These are phyloP conservation scores for Magnaporthiopsis incrustans DNA, from an alignment of 2,329 filamentous ascomycete genomes.

Conservation along the genomic window DNA sequence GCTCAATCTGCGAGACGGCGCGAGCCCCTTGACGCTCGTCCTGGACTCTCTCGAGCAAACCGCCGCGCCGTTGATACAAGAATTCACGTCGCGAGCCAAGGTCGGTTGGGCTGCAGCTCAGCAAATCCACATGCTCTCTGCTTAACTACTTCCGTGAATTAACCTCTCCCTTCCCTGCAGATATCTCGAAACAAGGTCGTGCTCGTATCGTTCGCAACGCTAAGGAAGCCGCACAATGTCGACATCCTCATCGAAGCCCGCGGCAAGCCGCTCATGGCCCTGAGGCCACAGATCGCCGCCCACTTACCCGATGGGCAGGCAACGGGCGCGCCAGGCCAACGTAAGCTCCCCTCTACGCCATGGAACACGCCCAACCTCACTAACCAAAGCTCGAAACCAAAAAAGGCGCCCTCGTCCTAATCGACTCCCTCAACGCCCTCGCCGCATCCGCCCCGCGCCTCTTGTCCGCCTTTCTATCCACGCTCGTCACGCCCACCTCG, in stretches of 20 bases:
- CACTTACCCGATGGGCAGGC: slow-evolving; percentile 31
- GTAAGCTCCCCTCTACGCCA: too few relatives aligned
- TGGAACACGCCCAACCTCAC: not conserved
- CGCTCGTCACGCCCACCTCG: slow-evolving; percentile 54
- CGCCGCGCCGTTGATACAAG: slow-evolving; percentile 58
- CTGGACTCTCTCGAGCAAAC: slow-evolving; percentile 81
- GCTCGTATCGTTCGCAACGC: slow-evolving; percentile 70
- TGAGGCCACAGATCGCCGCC: slow-evolving; percentile 52
- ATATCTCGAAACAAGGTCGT: slow-evolving; percentile 61
- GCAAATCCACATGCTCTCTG: too few relatives aligned
- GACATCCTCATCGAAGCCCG: slow-evolving; percentile 61
- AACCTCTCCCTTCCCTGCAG: slow-evolving; percentile 24
- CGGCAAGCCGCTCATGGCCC: slow-evolving; percentile 45
- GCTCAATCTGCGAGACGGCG: slow-evolving; percentile 27
- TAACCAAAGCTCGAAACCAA: not conserved
- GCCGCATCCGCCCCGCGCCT: slow-evolving; percentile 43
- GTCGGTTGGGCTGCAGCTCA: slow-evolving; percentile 28
- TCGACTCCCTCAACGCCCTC: slow-evolving; percentile 72
- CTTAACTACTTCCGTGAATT: not conserved
- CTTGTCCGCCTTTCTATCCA: slow-evolving; percentile 62
- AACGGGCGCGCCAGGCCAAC: slow-evolving; percentile 19
- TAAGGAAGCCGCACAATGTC: slow-evolving; percentile 53
- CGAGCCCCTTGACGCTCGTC: slow-evolving; percentile 79
- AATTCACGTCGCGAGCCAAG: slow-evolving; percentile 70
- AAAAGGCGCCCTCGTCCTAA: slow-evolving; percentile 63